phyloP scores from a whole-genome alignment of 441 rosid species.

The Flueggea neowawraea region DNA sequence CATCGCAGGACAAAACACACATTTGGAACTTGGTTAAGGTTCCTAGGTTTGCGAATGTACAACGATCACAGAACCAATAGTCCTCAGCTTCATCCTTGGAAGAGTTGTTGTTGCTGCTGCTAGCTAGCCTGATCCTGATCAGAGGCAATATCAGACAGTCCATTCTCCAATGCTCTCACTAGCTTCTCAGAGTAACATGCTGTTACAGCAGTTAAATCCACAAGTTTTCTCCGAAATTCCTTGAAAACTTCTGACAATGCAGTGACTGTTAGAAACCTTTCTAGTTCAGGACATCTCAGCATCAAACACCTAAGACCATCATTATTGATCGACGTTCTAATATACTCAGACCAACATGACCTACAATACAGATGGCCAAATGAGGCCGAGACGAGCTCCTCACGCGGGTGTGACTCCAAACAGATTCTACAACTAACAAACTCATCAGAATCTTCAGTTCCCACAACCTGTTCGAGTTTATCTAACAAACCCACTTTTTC shows the following conservation, averaged over 20 bases:
- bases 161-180: conserved; percentile 23
- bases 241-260: conserved; percentile 19
- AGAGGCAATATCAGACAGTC: conserved; percentile 20
- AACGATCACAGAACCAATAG: conserved; percentile 13
- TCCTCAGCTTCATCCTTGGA: conserved; percentile 3
- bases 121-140: not conserved
- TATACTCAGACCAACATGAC: conserved; percentile 39
- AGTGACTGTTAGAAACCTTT: conserved; percentile 16
- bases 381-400: conserved; percentile 16
- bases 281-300: conserved; percentile 55
- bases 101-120: conserved; percentile 2
- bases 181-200: conserved; percentile 22
- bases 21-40: not conserved
- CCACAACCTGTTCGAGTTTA: too few relatives aligned
- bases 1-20: conserved; percentile 1
- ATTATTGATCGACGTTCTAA: conserved; percentile 43
- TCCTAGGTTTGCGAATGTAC: conserved; percentile 7
- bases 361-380: conserved; percentile 48
- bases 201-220: conserved; percentile 26
- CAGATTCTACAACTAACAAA: conserved; percentile 36
- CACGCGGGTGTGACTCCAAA: conserved; percentile 27
- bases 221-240: conserved; percentile 27
- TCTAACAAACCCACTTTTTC: too few relatives aligned
- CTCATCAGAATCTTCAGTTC: not conserved
- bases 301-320: conserved; percentile 66